These are phyloP conservation scores for Emergomyces orientalis DNA, from an alignment of 2,329 filamentous ascomycete species.

Conservation along the genomic window DNA sequence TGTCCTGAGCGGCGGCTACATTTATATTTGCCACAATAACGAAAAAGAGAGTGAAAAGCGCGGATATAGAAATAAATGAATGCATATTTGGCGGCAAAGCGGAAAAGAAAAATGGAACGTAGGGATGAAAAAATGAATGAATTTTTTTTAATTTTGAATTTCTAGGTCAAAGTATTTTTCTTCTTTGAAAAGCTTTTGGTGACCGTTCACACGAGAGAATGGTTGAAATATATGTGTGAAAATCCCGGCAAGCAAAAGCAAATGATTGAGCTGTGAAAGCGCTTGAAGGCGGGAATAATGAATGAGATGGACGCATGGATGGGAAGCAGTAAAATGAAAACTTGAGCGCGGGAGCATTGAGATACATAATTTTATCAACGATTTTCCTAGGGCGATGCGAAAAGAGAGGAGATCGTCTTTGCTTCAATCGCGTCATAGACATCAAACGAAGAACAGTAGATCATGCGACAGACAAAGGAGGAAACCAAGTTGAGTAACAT, in stretches of 20 bases:
- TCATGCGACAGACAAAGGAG: background rate
- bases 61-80: constrained; percentile 2
- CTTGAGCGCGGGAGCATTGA: background rate
- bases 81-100: constrained; percentile 11
- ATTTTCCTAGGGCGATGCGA: too few relatives aligned
- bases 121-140: constrained; percentile 1
- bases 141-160: background rate
- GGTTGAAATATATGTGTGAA: background rate
- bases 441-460: background rate
- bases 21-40: constrained; percentile 12
- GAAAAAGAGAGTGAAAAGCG: constrained; percentile 13
- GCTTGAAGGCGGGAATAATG: background rate
- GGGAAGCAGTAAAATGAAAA: background rate
- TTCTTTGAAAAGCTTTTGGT: background rate
- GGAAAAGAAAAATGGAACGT: constrained; percentile 12
- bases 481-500: background rate
- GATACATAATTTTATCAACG: background rate
- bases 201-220: background rate
- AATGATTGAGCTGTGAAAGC: background rate
- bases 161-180: background rate
- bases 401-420: background rate
- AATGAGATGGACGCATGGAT: background rate
- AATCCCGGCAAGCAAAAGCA: background rate
- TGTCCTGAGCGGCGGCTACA: constrained; percentile 2
- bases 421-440: background rate